Base-by-base conservation (phyloP, 768 basidiomycete genomes). In the Hygrocybe punicea region DNA sequence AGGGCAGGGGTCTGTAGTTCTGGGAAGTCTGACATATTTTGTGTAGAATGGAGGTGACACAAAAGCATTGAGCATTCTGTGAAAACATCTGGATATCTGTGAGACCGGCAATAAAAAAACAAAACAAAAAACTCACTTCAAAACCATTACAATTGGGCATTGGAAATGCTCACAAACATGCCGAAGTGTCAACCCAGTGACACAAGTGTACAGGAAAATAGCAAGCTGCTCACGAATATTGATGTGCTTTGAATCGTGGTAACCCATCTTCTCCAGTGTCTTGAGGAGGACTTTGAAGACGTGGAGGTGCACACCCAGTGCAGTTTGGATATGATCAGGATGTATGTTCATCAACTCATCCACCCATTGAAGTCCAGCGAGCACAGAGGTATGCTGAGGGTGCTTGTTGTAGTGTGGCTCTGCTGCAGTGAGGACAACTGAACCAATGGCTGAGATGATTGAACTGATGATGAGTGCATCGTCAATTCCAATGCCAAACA, bases 181-280 rank as follows among this genome's bases (percentile, higher is more conserved):
- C 29, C 29, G 8, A 8, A 29, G 29, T 29, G 29, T 29, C 29
- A 29, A 29, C 29, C 29, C 29, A 29, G 29, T 29, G 29, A 29
- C 29, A 29, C 29, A 29, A 29, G 29, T 29, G 29, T 29, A n/a
- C 29, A 29, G 29, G 8, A 29, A 29, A 29, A 29, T 29, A 29
- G 29, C 29, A 29, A 29, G 29, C 29, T 29, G 29, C 29, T 29
- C 8, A 64, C 6, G 64, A 70, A 16, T 58, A 59, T 23, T 63
- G 62, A 17, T 64, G 66, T 17, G 60, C 34, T 56, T 67, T 67
- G 50, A 73, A 71, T 4, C 61, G 49, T 44, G 71, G 65, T 19
- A 55, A 63, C 51, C 70, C 56, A 51, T 69, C 65, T 2, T 64
- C 47, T 21, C 16, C 40, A 42, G 14, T 16, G 40, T 42, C 14